These are phyloP conservation scores for Adansonia digitata DNA, from an alignment of 345 rosid species.

Conservation along the genomic window DNA sequence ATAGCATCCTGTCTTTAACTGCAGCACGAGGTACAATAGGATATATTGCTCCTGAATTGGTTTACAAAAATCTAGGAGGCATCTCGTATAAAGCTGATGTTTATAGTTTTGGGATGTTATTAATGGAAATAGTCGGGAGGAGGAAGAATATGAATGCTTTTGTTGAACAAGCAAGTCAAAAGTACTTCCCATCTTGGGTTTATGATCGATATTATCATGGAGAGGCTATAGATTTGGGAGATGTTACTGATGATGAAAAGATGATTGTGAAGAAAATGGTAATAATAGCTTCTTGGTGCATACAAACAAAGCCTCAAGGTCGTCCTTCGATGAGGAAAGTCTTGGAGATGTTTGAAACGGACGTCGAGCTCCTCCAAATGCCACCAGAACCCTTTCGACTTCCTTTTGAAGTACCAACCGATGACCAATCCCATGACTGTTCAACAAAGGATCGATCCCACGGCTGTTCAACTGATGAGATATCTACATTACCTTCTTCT, in stretches of 20 bases:
- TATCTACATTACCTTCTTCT: background rate
- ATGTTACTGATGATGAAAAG: background rate
- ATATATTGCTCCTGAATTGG: conserved; percentile 13
- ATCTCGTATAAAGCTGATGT: conserved; percentile 13
- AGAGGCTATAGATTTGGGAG: background rate
- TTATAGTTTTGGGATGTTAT: background rate
- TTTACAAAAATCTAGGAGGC: background rate
- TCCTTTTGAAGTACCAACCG: background rate
- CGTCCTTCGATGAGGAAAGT: conserved; percentile 5
- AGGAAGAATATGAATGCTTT: conserved; percentile 6
- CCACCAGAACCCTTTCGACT: background rate
- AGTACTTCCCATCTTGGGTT: conserved; percentile 7
- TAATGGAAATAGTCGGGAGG: conserved; percentile 11
- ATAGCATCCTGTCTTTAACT: conserved; percentile 1
- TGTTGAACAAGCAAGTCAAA: background rate
- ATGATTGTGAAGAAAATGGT: conserved; percentile 2
- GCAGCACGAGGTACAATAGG: conserved; percentile 12
- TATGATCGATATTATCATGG: background rate
- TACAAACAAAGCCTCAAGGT: background rate
- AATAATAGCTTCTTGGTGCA: conserved; percentile 12
- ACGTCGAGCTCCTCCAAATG: background rate
- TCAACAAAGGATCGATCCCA: background rate
- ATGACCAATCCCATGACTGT: background rate
- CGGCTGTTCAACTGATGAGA: background rate
- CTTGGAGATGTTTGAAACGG: background rate